Evolutionary conservation across 805 yeast genomes (phyloP), one percentile per base, ranked within the genome.

Genomic region (Schwanniomyces polymorphus): DNA sequence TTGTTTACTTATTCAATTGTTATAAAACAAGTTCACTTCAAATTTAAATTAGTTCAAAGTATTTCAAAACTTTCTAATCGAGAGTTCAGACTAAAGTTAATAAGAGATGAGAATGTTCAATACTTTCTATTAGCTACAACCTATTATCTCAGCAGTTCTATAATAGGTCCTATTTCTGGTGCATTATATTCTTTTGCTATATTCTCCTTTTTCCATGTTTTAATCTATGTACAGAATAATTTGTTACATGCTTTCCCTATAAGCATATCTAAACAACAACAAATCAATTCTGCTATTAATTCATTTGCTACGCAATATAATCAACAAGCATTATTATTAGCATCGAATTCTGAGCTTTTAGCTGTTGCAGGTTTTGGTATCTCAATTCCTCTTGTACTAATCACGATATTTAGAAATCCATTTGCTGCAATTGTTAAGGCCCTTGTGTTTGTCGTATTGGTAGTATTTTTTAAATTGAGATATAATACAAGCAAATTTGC

Each of bases 1-100:
- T 67, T 84, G 16, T 55, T 76, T n/a, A 82, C 89, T 0, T 86
- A 85, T 58, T 62, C 74, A 18, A 82, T 86, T 39, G 88, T 85
- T 8, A 63, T 85, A 27, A 76, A 81, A 56, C 87, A 84, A 58
- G 75, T 81, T 34, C 76, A 78, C 63, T 76, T 77, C 58, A 62
- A 76, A 17, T 70, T 57, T 47, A 69, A 63, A 27, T 56, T 60
- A 16, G 48, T 59, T 0, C 12, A 27, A 2, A 23, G 28, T 5
- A 10, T 42, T 12, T 18, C 16, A 7, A 39, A 43, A 18, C 33
- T 42, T 33, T 23, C 29, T 9, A 50, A 42, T 18, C 40, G 48
- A 33, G 44, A 42, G 11, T 45, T 49, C 31, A 53, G 41, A 41
- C 28, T 38, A 27, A 53, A 52, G 54, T 61, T 64, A 43, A 55